These are phyloP conservation scores for Calonectria montana DNA, from an alignment of 2,329 filamentous ascomycete species.

Conservation along the genomic window DNA sequence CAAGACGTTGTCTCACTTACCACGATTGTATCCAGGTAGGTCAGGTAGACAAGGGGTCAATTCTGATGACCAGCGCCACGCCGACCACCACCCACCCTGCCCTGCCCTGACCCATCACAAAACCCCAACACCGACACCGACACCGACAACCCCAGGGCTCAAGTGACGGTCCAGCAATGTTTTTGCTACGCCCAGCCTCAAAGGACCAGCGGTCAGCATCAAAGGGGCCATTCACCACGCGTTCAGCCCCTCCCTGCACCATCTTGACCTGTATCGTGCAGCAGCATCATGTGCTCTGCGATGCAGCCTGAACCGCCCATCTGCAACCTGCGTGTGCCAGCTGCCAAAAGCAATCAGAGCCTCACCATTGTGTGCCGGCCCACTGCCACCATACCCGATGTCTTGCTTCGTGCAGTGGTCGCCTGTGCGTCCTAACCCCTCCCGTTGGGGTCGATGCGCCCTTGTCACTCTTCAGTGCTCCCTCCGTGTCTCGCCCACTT, in stretches of 20 bases:
- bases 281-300: neutral
- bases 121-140: slow-evolving; percentile 8
- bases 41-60: neutral
- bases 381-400: slow-evolving; percentile 24
- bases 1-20: neutral
- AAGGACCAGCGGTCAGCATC: slow-evolving; percentile 12
- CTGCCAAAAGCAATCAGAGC: slow-evolving; percentile 9
- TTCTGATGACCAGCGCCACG: neutral
- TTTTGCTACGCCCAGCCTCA: neutral
- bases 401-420: slow-evolving; percentile 18
- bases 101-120: neutral
- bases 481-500: slow-evolving; percentile 4
- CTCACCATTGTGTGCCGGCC: neutral
- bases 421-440: neutral
- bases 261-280: neutral
- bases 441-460: neutral
- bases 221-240: neutral
- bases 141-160: slow-evolving; percentile 21
- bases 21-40: slow-evolving; percentile 4
- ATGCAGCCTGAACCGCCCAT: neutral
- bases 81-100: neutral
- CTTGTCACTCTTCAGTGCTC: neutral
- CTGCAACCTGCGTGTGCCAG: neutral
- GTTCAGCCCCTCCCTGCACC: neutral
- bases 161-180: slow-evolving; percentile 10